Evolutionary conservation across 2,329 filamentous ascomycete species (phyloP), one percentile per base, ranked within the genome.

Genomic region (Phaeosphaeriaceae sp.): DNA sequence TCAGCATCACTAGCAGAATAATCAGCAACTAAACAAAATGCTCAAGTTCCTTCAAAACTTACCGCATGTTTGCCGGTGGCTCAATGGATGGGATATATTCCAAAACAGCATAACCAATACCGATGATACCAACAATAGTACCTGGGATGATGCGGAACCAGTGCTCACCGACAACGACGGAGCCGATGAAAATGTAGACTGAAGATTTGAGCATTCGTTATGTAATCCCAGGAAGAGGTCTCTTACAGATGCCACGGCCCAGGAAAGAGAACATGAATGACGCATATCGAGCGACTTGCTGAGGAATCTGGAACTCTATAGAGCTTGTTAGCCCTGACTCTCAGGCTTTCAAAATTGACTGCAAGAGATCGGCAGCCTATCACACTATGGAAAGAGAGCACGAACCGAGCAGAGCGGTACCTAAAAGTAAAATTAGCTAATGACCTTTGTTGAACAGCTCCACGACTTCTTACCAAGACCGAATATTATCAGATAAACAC

Each of bases 191-290:
- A 76, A 97, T 84, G 83, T 99, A 99, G 81, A 99, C 92, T 96
- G 52, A n/a, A 1, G 13, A 11, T 3, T 20, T 68, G 16, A 61
- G 66, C 16, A 20, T 12, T 13, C 6, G 37, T 34, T 11, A 12
- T 13, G 20, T 17, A 3, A 50, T n/a, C n/a, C 12, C 34, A 17
- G 8, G 9, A 13, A 11, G n/a, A 23, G 18, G 6, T n/a, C n/a
- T 34, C 91, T 78, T 85, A 96, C 92, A 97, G 73, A 91, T 82
- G 76, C 94, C 94, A 71, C 94, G 92, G 54, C 94, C 94, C 63
- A 97, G 79, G 82, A 99, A 97, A 49, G 90, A 96, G 81, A 97
- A 97, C 76, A 97, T 87, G 81, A 99, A 99, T 9, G 91, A 96
- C 46, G 92, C 93, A 80, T 97, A 96, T 77, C 91, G 88, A 50